Conservation (phyloP, 192 early-diverging fungal species). For the Mortierella antarctica region DNA sequence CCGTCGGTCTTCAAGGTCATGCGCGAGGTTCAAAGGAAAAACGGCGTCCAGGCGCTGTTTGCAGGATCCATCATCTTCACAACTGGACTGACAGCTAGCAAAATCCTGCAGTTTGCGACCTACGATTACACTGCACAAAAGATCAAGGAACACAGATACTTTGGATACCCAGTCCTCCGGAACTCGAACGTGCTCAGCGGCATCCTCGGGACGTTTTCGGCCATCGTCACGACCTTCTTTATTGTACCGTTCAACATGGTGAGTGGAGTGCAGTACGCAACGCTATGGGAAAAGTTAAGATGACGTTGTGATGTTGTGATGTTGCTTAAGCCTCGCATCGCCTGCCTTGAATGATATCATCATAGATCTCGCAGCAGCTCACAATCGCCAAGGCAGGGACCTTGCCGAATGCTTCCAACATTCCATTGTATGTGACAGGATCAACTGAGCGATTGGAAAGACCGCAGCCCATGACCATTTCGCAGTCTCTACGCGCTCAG, state of each 20-base stretch:
- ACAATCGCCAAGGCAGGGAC: slow-evolving; percentile 41
- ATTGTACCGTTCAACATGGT: slow-evolving; percentile 52
- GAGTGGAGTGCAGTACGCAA: not conserved
- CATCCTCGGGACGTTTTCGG: slow-evolving; percentile 39
- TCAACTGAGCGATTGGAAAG: slow-evolving; percentile 17
- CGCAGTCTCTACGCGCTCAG: slow-evolving; percentile 26
- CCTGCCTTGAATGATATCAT: not conserved
- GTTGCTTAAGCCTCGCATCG: too few species aligned
- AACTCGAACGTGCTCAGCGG: slow-evolving; percentile 22
- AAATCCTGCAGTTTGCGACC: slow-evolving; percentile 51
- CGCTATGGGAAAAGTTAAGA: too few species aligned
- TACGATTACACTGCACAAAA: slow-evolving; percentile 40
- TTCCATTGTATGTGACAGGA: slow-evolving; percentile 37
- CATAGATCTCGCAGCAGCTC: slow-evolving; percentile 39
- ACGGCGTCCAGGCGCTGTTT: slow-evolving; percentile 36
- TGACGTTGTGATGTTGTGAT: too few species aligned
- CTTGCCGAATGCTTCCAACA: slow-evolving; percentile 25
- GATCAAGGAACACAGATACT: slow-evolving; percentile 28
- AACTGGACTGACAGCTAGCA: slow-evolving; percentile 26
- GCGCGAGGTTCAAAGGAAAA: slow-evolving; percentile 14
- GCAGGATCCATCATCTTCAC: slow-evolving; percentile 40
- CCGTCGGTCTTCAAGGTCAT: slow-evolving; percentile 38
- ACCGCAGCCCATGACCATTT: slow-evolving; percentile 25
- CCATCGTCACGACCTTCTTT: slow-evolving; percentile 37
- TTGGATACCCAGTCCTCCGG: slow-evolving; percentile 24